Base-by-base conservation (phyloP, 2,329 filamentous ascomycete species). In the Ophiocordyceps camponoti-floridani region DNA sequence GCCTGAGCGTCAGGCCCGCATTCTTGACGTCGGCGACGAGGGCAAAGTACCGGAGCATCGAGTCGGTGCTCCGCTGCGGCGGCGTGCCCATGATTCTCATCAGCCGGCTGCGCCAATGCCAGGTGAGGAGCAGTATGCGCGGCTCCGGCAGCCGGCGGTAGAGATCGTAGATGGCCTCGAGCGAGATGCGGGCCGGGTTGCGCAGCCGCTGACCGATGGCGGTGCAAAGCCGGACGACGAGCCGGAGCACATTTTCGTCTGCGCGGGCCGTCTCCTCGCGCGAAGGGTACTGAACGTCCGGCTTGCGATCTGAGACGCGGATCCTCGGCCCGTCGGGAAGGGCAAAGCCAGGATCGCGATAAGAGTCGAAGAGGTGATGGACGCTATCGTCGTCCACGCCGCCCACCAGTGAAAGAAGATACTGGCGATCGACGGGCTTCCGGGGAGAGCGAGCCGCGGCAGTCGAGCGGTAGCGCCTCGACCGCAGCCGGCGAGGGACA, bases 11-110 rank as follows among this genome's bases (percentile, higher is more conserved):
- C 41, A 94, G 75, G 2, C 77, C 75, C n/a, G 77, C 73, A 44
- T 70, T 70, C 53, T 84, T 82, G 64, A 93, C 81, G 54, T 98
- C 89, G 49, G 88, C 79, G 16, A 96, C 70, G 23, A 95, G 66
- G 5, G 79, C 77, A 49, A 95, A 80, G 61, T 89, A 96, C 45
- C 84, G 80, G 53, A 84, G 67, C 82, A 87, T 93, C 42, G 77
- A 71, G 49, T 62, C 67, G 14, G 71, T 60, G 43, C 71, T 64
- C 46, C 75, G 72, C 37, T 70, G 68, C 43, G 73, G 67, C 9
- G 77, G 73, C 41, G 74, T 71, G 18, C 82, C 79, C 49, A 94
- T 73, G 40, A 78, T 73, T 45, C 73, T 75, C 44, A 94, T 65
- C 18, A 94, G 65, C 8, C 66, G 60, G 44, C 78, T 76, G 16